Evolutionary conservation across 176 grass and related monocot species (phyloP), one percentile per base, ranked within the genome.

Genomic region (Canna indica): DNA sequence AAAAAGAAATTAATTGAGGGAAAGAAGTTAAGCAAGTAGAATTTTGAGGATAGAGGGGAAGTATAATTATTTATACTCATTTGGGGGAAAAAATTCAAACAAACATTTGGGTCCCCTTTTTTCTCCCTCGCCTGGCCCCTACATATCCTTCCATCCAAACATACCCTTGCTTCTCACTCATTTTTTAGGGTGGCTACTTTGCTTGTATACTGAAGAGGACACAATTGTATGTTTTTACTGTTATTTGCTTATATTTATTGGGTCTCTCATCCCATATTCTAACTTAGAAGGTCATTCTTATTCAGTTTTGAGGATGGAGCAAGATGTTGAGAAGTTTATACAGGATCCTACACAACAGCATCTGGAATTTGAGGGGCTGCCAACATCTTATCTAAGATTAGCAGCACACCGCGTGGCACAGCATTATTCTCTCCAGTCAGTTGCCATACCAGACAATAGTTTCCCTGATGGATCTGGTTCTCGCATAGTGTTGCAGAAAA

Each of bases 231-330:
- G 18, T 45, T 28, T 28, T 44, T 29, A 16, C 7, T 10, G 25
- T 46, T 28, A 0, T 29, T 69, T 42, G 0, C 14, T 47, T 47
- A 20, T 30, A 29, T 70, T 50, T 47, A 1, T 50, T 50, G 20
- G 4, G 6, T 8, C 0, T 1, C 6, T 3, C 13, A 66, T 13
- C 42, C 72, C 58, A 27, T 47, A 13, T 13, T 62, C 59, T 78
- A 83, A 29, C 81, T 8, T 1, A 17, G 7, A 39, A 1, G 56
- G 3, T 68, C 50, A 47, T 47, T 60, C 28, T 64, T 84, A 17
- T 83, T 70, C 80, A 99, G 95, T 99, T 67, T 73, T 99, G 59
- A 83, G 95, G 53, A 99, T 99, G 95, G 95, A 93, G 59, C 95
- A 99, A 74, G 95, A 99, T 1, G 85, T 99, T 48, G 76, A 83